A percentile compares a stretch with the other conserved stretches of the same genome.
Conservation (phyloP, 2,329 filamentous ascomycete species). For the Ophiobolus disseminans region DNA sequence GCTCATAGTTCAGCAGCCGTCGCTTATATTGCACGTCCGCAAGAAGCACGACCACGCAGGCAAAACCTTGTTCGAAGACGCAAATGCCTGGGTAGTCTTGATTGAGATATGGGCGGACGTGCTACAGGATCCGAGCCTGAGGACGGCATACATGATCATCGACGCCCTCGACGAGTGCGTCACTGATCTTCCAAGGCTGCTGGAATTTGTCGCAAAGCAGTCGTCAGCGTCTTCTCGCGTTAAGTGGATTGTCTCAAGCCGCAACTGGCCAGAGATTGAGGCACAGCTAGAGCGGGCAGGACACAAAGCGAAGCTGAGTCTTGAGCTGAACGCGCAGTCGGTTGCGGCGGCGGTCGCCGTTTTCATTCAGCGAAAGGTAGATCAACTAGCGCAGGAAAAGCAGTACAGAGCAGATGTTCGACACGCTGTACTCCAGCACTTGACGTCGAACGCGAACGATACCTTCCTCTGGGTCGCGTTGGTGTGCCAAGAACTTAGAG, state of each 20-base stretch:
- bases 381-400: slow-evolving; percentile 31
- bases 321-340: slow-evolving; percentile 46
- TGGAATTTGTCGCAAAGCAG: slow-evolving; percentile 8
- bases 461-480: slow-evolving; percentile 43
- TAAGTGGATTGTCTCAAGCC: slow-evolving; percentile 26
- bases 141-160: slow-evolving; percentile 9
- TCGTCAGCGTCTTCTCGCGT: slow-evolving; percentile 9
- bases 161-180: slow-evolving; percentile 19
- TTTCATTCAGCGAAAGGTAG: slow-evolving; percentile 50
- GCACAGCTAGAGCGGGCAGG: slow-evolving; percentile 28
- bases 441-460: slow-evolving; percentile 43
- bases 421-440: slow-evolving; percentile 29
- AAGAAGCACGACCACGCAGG: slow-evolving; percentile 35
- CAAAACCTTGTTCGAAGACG: slow-evolving; percentile 32
- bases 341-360: slow-evolving; percentile 44
- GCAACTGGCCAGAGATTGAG: slow-evolving; percentile 42
- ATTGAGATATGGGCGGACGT: slow-evolving; percentile 49
- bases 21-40: slow-evolving; percentile 25
- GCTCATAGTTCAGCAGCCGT: slow-evolving; percentile 45
- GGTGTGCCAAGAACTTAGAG: slow-evolving; percentile 46
- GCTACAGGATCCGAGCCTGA: slow-evolving; percentile 42
- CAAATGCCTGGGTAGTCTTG: slow-evolving; percentile 30
- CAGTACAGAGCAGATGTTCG: slow-evolving; percentile 46
- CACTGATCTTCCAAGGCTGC: slow-evolving; percentile 6
- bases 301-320: slow-evolving; percentile 35